A percentile compares a stretch with the other conserved stretches of the same genome.
These are phyloP conservation scores for Chlorella sp. DNA, from an alignment of 139 green algal genomes.

Conservation along the genomic window DNA sequence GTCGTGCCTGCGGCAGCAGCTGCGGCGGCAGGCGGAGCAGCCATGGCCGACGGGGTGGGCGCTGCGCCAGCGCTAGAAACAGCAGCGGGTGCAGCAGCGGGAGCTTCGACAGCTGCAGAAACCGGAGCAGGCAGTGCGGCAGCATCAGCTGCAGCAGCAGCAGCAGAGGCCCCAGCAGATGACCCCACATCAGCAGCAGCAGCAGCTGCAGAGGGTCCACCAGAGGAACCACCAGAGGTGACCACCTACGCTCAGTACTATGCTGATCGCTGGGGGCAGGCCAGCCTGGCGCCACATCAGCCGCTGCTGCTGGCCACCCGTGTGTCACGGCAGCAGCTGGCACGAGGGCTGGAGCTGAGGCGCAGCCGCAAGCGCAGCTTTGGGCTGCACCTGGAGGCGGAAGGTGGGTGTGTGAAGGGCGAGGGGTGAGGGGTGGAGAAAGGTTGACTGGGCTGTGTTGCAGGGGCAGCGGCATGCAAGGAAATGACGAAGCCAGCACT, in stretches of 20 bases:
- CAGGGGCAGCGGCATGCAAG: too few relatives aligned
- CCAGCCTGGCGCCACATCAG: slow-evolving; percentile 26
- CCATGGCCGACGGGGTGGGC: too few relatives aligned
- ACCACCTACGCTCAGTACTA: slow-evolving; percentile 38
- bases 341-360: slow-evolving; percentile 3
- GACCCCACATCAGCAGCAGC: background rate
- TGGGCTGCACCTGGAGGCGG: background rate
- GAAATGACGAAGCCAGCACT: too few relatives aligned
- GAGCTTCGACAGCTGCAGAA: background rate
- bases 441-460: background rate
- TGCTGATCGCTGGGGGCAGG: slow-evolving; percentile 31
- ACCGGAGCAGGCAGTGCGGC: background rate
- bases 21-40: background rate
- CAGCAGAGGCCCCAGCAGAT: background rate
- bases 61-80: too few relatives aligned
- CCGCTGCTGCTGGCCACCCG: slow-evolving; percentile 32
- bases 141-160: background rate
- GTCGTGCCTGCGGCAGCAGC: background rate
- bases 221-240: background rate
- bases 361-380: background rate
- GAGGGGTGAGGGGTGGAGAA: background rate
- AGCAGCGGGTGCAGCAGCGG: background rate
- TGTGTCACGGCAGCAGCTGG: slow-evolving; percentile 32
- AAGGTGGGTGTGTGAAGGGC: background rate
- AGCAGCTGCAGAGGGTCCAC: background rate